Percentiles rank a stretch among this genome's conserved stretches.
Evolutionary conservation across 495 filamentous ascomycete species (phyloP).

Genomic region (Recurvomyces mirabilis): DNA sequence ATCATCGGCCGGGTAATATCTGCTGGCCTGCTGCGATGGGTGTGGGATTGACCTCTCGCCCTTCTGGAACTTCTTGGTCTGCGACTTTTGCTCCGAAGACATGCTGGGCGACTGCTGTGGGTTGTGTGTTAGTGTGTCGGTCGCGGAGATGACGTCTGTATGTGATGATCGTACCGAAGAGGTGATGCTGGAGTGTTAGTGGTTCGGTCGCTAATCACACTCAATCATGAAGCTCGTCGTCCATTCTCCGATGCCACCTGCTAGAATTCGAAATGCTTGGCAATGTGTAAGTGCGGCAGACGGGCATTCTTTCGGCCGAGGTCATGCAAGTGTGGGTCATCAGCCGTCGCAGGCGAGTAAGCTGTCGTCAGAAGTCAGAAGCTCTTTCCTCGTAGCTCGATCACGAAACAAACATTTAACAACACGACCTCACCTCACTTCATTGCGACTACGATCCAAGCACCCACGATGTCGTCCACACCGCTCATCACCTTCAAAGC

Average conservation of each 20-base stretch:
- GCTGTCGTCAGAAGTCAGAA: not conserved
- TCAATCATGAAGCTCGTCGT: no score
- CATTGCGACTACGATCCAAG: not conserved
- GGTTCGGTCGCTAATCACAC: not conserved
- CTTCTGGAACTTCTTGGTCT: constrained; percentile 97
- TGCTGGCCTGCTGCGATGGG: constrained; percentile 81
- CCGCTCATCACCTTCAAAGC: constrained; percentile 97
- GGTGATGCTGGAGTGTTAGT: not conserved
- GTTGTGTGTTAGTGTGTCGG: not conserved
- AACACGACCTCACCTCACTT: not conserved
- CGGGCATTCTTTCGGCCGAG: no score
- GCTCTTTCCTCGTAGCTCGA: not conserved
- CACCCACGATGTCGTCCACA: constrained; percentile 53
- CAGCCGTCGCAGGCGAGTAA: no score
- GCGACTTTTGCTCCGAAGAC: constrained; percentile 19
- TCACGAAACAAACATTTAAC: not conserved
- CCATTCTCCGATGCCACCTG: no score
- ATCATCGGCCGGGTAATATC: constrained; percentile 99
- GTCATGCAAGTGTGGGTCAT: no score
- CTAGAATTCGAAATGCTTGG: no score
- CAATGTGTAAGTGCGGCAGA: no score
- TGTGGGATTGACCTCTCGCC: constrained; percentile 80
- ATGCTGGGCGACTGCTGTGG: constrained; percentile 15
- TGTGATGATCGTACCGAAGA: not conserved
- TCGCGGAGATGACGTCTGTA: not conserved